phyloP scores from a whole-genome alignment of 495 filamentous ascomycete genomes.

The Trichoderma parareesei region DNA sequence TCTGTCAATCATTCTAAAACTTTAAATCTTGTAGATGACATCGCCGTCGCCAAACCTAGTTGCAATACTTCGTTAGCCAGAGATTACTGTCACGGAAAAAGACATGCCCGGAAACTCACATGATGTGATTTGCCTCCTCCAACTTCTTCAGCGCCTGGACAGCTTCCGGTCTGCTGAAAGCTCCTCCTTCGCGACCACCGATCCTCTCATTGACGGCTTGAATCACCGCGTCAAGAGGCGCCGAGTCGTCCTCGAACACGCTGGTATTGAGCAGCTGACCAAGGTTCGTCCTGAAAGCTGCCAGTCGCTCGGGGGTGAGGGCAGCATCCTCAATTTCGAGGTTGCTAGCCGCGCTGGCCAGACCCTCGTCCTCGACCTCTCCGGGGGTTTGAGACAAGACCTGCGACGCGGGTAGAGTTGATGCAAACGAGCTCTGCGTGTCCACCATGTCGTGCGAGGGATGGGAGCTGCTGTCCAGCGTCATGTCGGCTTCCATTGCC shows the following conservation, averaged over 20 bases:
- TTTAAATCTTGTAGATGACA: conserved; percentile 38
- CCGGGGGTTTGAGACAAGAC: conserved; percentile 28
- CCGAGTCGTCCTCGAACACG: conserved; percentile 74
- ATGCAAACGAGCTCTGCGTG: conserved; percentile 38
- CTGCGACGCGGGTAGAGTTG: conserved; percentile 38
- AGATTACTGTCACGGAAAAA: neutral
- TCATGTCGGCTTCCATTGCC: conserved; percentile 10
- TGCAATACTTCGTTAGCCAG: conserved; percentile 20
- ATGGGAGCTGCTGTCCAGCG: conserved; percentile 13
- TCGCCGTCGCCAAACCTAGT: conserved; percentile 38
- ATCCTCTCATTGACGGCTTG: conserved; percentile 70
- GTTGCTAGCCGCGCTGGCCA: conserved; percentile 28
- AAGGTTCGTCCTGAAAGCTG: conserved; percentile 67
- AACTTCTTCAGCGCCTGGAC: conserved; percentile 66
- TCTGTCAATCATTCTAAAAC: neutral
- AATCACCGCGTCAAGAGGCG: conserved; percentile 65
- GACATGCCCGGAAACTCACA: conserved; percentile 58
- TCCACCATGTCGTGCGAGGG: conserved; percentile 28
- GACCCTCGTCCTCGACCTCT: conserved; percentile 27
- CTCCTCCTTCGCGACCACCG: conserved; percentile 34
- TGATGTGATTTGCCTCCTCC: conserved; percentile 80
- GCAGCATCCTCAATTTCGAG: conserved; percentile 31
- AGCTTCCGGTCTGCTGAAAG: conserved; percentile 67
- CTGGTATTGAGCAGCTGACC: conserved; percentile 70
- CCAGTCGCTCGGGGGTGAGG: conserved; percentile 56